A percentile compares a stretch with the other conserved stretches of the same genome.
phyloP scores from a whole-genome alignment of 176 grass and related monocot genomes.

The Pontederia paniculata region DNA sequence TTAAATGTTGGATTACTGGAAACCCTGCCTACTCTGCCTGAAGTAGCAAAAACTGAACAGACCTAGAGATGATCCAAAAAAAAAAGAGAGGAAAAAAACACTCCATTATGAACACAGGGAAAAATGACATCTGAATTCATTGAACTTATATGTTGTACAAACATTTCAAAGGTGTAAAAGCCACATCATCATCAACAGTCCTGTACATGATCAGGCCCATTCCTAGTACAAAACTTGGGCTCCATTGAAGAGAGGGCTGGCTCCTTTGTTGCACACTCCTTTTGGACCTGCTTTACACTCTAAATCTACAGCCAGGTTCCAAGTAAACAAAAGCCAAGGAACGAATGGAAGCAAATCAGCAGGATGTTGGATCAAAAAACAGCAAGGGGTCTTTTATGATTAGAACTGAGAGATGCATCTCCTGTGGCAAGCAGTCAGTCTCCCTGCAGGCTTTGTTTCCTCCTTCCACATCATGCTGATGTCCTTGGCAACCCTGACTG shows the following conservation, averaged over 20 bases:
- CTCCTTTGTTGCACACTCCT: background rate
- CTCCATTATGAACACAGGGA: background rate
- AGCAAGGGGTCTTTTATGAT: background rate
- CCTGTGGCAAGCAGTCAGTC: conserved; percentile 5
- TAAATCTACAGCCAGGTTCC: background rate
- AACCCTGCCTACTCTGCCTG: too few species aligned
- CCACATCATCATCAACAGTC: conserved; percentile 15
- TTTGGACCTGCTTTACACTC: background rate
- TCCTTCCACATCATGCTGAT: conserved; percentile 54
- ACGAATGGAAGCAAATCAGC: background rate
- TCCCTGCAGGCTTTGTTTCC: conserved; percentile 21
- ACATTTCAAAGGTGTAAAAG: conserved; percentile 9
- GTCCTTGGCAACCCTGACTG: conserved; percentile 54
- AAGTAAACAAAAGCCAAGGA: too few species aligned
- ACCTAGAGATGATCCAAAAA: too few species aligned
- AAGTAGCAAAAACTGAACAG: too few species aligned
- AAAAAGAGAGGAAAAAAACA: too few species aligned
- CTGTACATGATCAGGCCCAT: conserved; percentile 10
- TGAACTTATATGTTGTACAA: background rate
- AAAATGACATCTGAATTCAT: too few species aligned
- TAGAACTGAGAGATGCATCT: conserved; percentile 9
- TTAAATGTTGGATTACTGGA: too few species aligned
- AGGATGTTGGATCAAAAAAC: too few species aligned
- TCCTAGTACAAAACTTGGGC: conserved; percentile 5
- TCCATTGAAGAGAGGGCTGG: conserved; percentile 17